Conservation (phyloP, 495 filamentous ascomycete species). For the Rusavskia elegans region DNA sequence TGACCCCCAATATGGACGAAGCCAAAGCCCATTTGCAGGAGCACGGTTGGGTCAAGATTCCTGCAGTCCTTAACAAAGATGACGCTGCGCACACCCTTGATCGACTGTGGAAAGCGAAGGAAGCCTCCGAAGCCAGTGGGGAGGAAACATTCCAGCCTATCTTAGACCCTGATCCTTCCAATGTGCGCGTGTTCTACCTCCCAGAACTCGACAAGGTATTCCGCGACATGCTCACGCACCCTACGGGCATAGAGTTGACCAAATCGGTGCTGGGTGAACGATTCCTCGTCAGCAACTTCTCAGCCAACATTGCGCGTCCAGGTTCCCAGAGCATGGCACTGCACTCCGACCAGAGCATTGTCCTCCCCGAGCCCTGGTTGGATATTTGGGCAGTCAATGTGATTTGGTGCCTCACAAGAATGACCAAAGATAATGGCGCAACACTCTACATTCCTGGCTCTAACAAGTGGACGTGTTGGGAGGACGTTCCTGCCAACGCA, state of each 20-base stretch:
- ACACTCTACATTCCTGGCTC: conserved; percentile 10
- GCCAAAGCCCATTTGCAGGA: not conserved
- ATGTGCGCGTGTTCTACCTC: not conserved
- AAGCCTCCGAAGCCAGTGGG: not conserved
- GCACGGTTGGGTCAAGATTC: not conserved
- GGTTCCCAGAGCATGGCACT: not conserved
- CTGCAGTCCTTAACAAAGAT: not conserved
- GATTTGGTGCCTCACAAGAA: not conserved
- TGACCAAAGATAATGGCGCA: conserved; percentile 3
- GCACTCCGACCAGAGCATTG: not conserved
- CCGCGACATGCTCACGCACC: not conserved
- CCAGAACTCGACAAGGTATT: not conserved
- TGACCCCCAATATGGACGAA: not conserved
- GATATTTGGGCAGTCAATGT: not conserved
- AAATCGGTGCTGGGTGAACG: not conserved
- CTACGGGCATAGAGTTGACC: not conserved
- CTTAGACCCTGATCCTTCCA: not conserved
- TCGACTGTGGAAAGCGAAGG: not conserved
- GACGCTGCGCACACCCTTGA: not conserved
- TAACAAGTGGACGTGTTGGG: not conserved
- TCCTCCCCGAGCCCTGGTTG: not conserved
- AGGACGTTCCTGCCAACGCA: not conserved
- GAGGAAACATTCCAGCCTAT: not conserved
- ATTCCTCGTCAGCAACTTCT: not conserved
- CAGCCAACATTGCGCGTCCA: not conserved